These are phyloP conservation scores for Calonectria leucothoes DNA, from an alignment of 2,329 filamentous ascomycete genomes.

Conservation along the genomic window DNA sequence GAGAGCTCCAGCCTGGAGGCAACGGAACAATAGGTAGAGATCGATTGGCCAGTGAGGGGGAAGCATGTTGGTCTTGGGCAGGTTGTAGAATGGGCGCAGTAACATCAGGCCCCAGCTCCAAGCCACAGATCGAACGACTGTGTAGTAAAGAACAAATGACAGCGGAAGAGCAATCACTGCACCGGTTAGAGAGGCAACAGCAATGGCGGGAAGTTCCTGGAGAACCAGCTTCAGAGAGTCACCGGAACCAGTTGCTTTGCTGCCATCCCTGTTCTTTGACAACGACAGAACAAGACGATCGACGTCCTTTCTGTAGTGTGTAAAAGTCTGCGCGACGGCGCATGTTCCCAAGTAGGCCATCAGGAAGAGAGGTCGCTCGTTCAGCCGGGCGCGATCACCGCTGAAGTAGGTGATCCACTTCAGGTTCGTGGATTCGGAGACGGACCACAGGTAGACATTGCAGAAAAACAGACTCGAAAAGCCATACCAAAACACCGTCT, in stretches of 20 bases:
- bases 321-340: slow-evolving; percentile 74
- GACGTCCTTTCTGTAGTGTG: slow-evolving; percentile 79
- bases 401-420: slow-evolving; percentile 78
- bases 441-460: slow-evolving; percentile 83
- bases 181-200: slow-evolving; percentile 52
- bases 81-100: slow-evolving; percentile 78
- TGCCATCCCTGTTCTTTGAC: slow-evolving; percentile 41
- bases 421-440: slow-evolving; percentile 69
- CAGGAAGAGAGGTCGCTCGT: slow-evolving; percentile 88
- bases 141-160: slow-evolving; percentile 69
- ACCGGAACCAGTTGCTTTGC: slow-evolving; percentile 37
- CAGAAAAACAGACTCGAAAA: slow-evolving; percentile 84
- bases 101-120: slow-evolving; percentile 80
- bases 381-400: slow-evolving; percentile 80
- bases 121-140: slow-evolving; percentile 69
- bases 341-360: slow-evolving; percentile 76
- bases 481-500: slow-evolving; percentile 81
- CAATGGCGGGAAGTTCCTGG: slow-evolving; percentile 53
- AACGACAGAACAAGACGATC: slow-evolving; percentile 69
- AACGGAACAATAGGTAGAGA: slow-evolving; percentile 66
- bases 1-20: slow-evolving; percentile 71
- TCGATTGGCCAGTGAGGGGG: slow-evolving; percentile 69
- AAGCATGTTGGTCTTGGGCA: slow-evolving; percentile 77
- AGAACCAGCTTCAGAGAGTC: slow-evolving; percentile 50
- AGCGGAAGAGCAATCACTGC: slow-evolving; percentile 54